These are phyloP conservation scores for Colletotrichum musae DNA, from an alignment of 2,329 filamentous ascomycete genomes.

Conservation along the genomic window DNA sequence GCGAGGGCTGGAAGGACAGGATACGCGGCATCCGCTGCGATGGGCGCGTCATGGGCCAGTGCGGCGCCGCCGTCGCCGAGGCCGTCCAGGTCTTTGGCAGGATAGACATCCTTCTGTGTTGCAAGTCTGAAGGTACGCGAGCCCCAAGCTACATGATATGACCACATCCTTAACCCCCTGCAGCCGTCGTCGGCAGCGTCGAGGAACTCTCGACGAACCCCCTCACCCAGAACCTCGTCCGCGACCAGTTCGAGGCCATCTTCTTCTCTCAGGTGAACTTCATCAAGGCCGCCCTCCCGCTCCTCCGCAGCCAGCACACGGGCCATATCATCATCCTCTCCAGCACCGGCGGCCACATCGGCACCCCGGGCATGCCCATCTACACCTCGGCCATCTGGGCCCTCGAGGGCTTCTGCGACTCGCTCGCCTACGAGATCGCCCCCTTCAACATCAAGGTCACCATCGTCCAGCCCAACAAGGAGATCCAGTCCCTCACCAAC, in stretches of 20 bases:
- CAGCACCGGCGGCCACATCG: conserved; percentile 91
- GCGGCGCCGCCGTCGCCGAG: conserved; percentile 89
- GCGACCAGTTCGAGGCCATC: conserved; percentile 93
- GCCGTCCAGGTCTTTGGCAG: conserved; percentile 87
- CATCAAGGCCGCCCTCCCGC: conserved; percentile 88
- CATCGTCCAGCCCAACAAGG: conserved; percentile 95
- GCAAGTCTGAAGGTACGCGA: conserved; percentile 83
- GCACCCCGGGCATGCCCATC: conserved; percentile 90
- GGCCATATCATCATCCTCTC: conserved; percentile 94
- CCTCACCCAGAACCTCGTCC: conserved; percentile 82
- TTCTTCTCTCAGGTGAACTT: conserved; percentile 98
- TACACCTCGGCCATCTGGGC: conserved; percentile 96
- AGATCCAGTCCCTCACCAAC: conserved; percentile 90
- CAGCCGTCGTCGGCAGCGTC: conserved; percentile 89
- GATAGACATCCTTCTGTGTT: conserved; percentile 92
- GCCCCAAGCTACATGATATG: neutral
- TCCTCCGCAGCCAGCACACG: conserved; percentile 83
- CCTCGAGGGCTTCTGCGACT: conserved; percentile 95
- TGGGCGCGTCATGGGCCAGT: conserved; percentile 76
- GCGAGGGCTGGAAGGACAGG: conserved; percentile 85
- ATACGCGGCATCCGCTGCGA: conserved; percentile 77
- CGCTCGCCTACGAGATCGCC: conserved; percentile 94
- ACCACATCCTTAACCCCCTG: neutral
- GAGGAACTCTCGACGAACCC: conserved; percentile 86
- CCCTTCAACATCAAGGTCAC: conserved; percentile 98